phyloP scores from a whole-genome alignment of 768 basidiomycete genomes.

The Leccinellum albellum region DNA sequence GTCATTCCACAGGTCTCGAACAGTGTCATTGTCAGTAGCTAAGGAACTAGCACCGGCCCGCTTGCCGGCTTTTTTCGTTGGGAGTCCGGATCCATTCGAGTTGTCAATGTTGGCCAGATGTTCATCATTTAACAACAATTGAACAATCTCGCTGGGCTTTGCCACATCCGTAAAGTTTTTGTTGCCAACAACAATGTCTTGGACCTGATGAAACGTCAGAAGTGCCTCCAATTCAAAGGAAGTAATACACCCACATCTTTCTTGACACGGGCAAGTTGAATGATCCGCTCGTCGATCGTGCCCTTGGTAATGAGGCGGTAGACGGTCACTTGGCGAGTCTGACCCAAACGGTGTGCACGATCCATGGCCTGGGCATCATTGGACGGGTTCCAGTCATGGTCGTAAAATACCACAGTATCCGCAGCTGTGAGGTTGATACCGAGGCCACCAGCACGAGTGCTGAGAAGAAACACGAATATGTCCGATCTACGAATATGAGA shows the following conservation, averaged over 20 bases:
- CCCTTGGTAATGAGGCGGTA: constrained; percentile 92
- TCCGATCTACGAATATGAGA: constrained; percentile 49
- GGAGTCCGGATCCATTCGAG: constrained; percentile 36
- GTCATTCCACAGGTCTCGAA: constrained; percentile 77
- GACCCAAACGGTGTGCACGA: constrained; percentile 92
- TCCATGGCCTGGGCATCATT: constrained; percentile 99
- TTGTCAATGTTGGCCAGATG: constrained; percentile 74
- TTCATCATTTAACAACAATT: constrained; percentile 90
- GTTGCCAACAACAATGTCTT: constrained; percentile 98
- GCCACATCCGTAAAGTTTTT: constrained; percentile 91
- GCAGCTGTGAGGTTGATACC: constrained; percentile 93
- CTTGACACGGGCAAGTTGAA: constrained; percentile 93
- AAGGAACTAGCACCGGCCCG: constrained; percentile 28
- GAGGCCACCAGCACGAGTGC: constrained; percentile 92
- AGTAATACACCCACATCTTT: constrained; percentile 63
- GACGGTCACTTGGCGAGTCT: constrained; percentile 95
- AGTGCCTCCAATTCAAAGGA: background rate
- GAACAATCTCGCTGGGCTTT: constrained; percentile 95
- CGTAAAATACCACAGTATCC: constrained; percentile 28
- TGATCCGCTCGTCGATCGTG: constrained; percentile 95
- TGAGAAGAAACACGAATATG: constrained; percentile 90
- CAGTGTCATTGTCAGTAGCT: constrained; percentile 35
- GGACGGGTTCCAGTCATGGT: constrained; percentile 65
- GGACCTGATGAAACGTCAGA: constrained; percentile 56
- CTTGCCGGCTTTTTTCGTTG: constrained; percentile 36